phyloP scores from a whole-genome alignment of 2,329 filamentous ascomycete genomes.

The Penicillium sp. region DNA sequence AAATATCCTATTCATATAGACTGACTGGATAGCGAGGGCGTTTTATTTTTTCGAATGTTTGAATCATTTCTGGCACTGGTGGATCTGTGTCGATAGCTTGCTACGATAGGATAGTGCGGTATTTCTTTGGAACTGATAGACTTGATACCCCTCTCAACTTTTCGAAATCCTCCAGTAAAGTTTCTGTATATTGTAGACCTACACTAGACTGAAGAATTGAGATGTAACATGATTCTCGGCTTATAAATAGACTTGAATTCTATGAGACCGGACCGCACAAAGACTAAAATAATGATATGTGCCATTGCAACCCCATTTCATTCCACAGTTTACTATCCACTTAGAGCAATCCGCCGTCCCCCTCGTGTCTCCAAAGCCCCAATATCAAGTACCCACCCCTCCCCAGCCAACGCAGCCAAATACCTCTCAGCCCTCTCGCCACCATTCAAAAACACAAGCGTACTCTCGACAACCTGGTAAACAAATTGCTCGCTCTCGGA shows the following conservation, averaged over 20 bases:
- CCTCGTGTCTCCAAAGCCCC: slow-evolving; percentile 67
- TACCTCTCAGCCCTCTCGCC: slow-evolving; percentile 47
- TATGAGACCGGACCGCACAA: too few relatives aligned
- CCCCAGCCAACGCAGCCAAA: slow-evolving; percentile 42
- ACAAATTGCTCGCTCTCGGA: neutral
- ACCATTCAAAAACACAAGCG: slow-evolving; percentile 43
- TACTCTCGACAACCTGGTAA: slow-evolving; percentile 44
- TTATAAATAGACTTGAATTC: too few relatives aligned
- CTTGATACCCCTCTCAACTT: slow-evolving; percentile 22
- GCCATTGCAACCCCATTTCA: too few relatives aligned
- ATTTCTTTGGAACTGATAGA: slow-evolving; percentile 21
- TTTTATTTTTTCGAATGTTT: slow-evolving; percentile 12
- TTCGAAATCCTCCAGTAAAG: neutral
- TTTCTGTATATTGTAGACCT: neutral
- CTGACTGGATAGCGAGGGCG: slow-evolving; percentile 9
- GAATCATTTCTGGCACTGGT: slow-evolving; percentile 17
- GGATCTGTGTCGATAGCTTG: slow-evolving; percentile 23
- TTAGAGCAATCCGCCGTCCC: slow-evolving; percentile 42
- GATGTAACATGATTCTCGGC: too few relatives aligned
- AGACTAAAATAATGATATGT: too few relatives aligned
- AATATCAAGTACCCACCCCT: slow-evolving; percentile 67
- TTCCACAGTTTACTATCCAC: neutral
- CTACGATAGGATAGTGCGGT: slow-evolving; percentile 17
- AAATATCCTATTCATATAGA: slow-evolving; percentile 12
- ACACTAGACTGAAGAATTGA: too few relatives aligned